phyloP scores from a whole-genome alignment of 2,329 filamentous ascomycete species.

The Pseudocercospora macadamiae region DNA sequence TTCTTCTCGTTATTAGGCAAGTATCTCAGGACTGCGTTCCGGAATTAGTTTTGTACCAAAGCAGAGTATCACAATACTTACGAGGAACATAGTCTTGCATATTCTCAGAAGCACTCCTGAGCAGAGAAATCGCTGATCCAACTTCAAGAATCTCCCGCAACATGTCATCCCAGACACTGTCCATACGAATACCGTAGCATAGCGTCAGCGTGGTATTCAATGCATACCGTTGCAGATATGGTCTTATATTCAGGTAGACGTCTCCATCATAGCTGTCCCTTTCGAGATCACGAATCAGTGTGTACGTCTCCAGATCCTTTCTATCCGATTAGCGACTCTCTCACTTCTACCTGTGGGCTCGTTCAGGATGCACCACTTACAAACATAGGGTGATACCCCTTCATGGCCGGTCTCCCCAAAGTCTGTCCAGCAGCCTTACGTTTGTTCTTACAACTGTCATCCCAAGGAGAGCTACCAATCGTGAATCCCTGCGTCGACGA shows the following conservation, averaged over 20 bases:
- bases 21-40: slow-evolving; percentile 46
- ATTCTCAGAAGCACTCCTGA: slow-evolving; percentile 57
- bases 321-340: not conserved
- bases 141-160: slow-evolving; percentile 58
- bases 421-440: slow-evolving; percentile 56
- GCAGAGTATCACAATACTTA: not conserved
- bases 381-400: slow-evolving; percentile 57
- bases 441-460: slow-evolving; percentile 57
- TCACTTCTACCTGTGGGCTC: no score
- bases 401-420: slow-evolving; percentile 50
- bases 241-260: slow-evolving; percentile 46
- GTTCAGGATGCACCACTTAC: not conserved
- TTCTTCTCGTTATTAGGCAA: slow-evolving; percentile 58
- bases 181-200: slow-evolving; percentile 60
- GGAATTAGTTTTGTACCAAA: not conserved
- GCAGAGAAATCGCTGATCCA: slow-evolving; percentile 54
- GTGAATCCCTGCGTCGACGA: slow-evolving; percentile 58
- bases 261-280: slow-evolving; percentile 48
- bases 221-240: slow-evolving; percentile 58
- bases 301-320: slow-evolving; percentile 54
- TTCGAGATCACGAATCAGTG: slow-evolving; percentile 53
- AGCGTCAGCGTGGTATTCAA: slow-evolving; percentile 59
- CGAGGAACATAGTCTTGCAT: slow-evolving; percentile 57
- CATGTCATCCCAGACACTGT: slow-evolving; percentile 55
- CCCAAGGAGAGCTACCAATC: slow-evolving; percentile 58